Base-by-base conservation (phyloP, 2,329 filamentous ascomycete genomes). In the Neophaeococcomyces aloes region DNA sequence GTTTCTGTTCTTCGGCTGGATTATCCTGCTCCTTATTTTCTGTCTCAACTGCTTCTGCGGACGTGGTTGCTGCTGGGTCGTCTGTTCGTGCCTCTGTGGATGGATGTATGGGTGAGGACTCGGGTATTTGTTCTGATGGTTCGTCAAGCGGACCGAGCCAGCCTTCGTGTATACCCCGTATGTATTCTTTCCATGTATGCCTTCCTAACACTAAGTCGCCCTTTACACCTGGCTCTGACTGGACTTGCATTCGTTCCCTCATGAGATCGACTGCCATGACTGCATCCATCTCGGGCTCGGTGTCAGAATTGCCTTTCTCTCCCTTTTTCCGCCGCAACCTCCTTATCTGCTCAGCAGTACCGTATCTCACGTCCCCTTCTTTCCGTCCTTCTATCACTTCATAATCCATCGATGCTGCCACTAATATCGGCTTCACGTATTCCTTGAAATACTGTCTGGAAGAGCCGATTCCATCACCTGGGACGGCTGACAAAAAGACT, bases 101-200 rank as follows among this genome's bases (percentile, higher is more conserved):
- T 50, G 48, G 54, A 40, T 57, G 58, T 19, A 54, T 49, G 19
- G 53, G 45, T 32, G 58, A 57, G 18, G 54, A 56, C 21, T 62
- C 57, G 2, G 46, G 40, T 11, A 47, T 35, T 7, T 52, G 49
- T n/a, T 49, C 40, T 15, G 54, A 43, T 1, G 83, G 82, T 44
- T 78, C 65, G 47, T 82, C 76, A 33, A 94, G 67, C 6, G 91
- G 87, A 0, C 91, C 89, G 18, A 98, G 68, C 89, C 91, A 98
- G 44, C 91, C 91, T 65, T 98, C 91, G 61, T 98, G 91, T 53
- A 96, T 60, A 35, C 91, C 91, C 46, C 88, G 75, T 18, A 96
- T 70, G 61, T 96, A 98, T 65, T 98, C 91, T 66, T 95, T 98
- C 91, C 91, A 98, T 7, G 89, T 81, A 60, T 95, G 84, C 45